Base-by-base conservation (phyloP, 257 asterid species). In the Orobanche coerulescens region DNA sequence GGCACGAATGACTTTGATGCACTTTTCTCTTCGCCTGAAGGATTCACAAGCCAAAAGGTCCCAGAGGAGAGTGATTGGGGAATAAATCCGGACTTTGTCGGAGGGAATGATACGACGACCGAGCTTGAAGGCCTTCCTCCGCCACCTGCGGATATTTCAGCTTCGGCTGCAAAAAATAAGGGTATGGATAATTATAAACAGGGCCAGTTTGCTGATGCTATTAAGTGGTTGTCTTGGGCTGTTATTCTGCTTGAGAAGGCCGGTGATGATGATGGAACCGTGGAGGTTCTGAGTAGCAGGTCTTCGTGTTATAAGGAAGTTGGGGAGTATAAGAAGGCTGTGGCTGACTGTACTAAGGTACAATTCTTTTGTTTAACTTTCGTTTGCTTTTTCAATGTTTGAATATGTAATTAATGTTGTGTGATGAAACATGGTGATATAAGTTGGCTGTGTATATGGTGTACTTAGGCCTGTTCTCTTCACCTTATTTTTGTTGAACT, bases 281-380 rank as follows among this genome's bases (percentile, higher is more conserved):
- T n/a, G 54, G 82, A 77, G 63, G 82, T 82, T 57, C 79, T 92
- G 56, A 72, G 81, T 9, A 72, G 82, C 69, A 75, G 97, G 33
- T 95, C 98, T 11, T 89, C 97, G 0, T 93, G 95, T 75, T 93
- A 89, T 75, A 93, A 93, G 78, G 98, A 93, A 79, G 95, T 89
- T 40, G 98, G 98, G 47, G 98, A 93, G 74, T 88, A 93, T 71
- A 93, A 93, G 85, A 93, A 93, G 85, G 98, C 97, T 30, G 98
- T 93, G 22, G 98, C 97, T 67, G 98, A 93, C 78, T 93, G 98
- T 71, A 82, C 97, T 14, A 84, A 93, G 95, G 98, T 93, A 74
- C 24, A 22, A 5, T 36, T 65, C 6, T 55, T 11, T 65, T 40
- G 24, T 22, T 43, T 22, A 9, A 3, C 4, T 25, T 47, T 28